These are phyloP conservation scores for Brassica juncea DNA, from an alignment of 345 rosid species.

Conservation along the genomic window DNA sequence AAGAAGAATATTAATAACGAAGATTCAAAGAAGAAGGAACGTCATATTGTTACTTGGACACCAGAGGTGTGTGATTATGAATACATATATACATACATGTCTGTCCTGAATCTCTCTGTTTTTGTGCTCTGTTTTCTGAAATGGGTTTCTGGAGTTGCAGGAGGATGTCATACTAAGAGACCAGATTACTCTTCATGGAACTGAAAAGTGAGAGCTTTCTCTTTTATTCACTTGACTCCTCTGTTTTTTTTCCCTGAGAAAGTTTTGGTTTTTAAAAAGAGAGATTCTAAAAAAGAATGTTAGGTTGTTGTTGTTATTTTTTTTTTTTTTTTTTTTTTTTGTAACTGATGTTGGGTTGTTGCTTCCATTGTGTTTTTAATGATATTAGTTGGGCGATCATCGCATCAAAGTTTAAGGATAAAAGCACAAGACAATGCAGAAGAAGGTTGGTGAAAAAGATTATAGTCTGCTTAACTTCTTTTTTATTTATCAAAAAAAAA, in stretches of 20 bases:
- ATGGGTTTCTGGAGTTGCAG: conserved; percentile 53
- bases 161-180: conserved; percentile 88
- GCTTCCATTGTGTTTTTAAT: conserved; percentile 11
- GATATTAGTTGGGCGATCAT: conserved; percentile 82
- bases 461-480: background rate
- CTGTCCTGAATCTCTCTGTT: conserved; percentile 22
- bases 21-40: conserved; percentile 82
- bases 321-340: no score
- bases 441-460: conserved; percentile 61
- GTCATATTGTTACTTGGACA: conserved; percentile 79
- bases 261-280: background rate
- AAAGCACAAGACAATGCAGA: conserved; percentile 96
- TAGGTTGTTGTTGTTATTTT: background rate
- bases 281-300: background rate
- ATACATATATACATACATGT: background rate
- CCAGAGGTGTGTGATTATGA: conserved; percentile 54
- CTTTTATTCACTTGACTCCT: conserved; percentile 1
- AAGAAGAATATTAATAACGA: conserved; percentile 49
- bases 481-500: background rate
- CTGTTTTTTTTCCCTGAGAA: background rate
- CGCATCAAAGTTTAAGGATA: conserved; percentile 90
- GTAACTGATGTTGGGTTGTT: background rate
- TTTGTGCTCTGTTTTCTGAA: conserved; percentile 27
- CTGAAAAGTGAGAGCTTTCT: conserved; percentile 64
- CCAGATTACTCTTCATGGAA: conserved; percentile 83